Percentiles rank a stretch among this genome's conserved stretches.
Conservation (phyloP, 768 basidiomycete species). For the Tylopilus rubrobrunneus region DNA sequence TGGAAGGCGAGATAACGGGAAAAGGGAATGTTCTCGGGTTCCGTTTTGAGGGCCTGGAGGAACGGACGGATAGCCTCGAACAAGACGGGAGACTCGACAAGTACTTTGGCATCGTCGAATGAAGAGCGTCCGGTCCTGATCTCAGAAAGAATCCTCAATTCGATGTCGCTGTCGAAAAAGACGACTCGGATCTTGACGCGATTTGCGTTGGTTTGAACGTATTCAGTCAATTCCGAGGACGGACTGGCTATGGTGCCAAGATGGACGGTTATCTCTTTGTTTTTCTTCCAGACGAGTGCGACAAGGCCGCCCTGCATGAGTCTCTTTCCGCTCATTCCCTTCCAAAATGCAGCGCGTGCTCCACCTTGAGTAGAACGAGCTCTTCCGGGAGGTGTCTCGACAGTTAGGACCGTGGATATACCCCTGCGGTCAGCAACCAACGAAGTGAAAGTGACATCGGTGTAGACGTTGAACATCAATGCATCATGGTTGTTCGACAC, state of each 20-base stretch:
- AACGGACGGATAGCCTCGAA: conserved; percentile 68
- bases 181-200: conserved; percentile 41
- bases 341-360: conserved; percentile 55
- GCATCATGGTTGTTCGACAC: conserved; percentile 39
- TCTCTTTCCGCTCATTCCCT: conserved; percentile 53
- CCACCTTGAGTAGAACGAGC: conserved; percentile 40
- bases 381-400: conserved; percentile 54
- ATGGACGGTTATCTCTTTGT: conserved; percentile 37
- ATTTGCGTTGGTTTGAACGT: conserved; percentile 32
- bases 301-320: conserved; percentile 62
- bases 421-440: conserved; percentile 50
- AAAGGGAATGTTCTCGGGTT: conserved; percentile 58
- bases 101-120: conserved; percentile 28
- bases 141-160: conserved; percentile 44
- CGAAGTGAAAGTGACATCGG: conserved; percentile 45
- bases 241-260: conserved; percentile 51
- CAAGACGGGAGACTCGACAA: conserved; percentile 64
- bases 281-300: conserved; percentile 49
- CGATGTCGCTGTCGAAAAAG: conserved; percentile 61
- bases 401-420: conserved; percentile 42
- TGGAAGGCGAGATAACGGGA: conserved; percentile 47
- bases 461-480: conserved; percentile 62
- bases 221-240: conserved; percentile 42
- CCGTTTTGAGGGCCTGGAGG: conserved; percentile 54
- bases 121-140: conserved; percentile 28